Evolutionary conservation across 305 asterid species (phyloP), one percentile per base, ranked within the genome.

Genomic region (Fraxinus sp.): DNA sequence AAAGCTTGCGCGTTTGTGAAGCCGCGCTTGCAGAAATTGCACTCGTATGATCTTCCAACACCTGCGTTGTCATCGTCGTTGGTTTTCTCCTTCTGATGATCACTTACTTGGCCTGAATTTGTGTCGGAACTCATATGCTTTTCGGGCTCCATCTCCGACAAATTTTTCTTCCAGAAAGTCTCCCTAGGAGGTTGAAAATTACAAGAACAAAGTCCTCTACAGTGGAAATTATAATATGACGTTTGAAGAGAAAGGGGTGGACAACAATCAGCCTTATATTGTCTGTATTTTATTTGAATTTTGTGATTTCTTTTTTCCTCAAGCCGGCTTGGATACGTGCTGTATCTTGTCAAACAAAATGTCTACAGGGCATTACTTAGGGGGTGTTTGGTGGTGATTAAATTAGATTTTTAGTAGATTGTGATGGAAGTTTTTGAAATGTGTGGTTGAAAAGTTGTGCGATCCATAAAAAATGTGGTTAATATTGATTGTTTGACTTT

Each of bases 1-100:
- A 93, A 84, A 26, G 97, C 96, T 55, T 93, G 96, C 18, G 96
- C 97, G 87, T 91, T 93, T 0, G 97, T 93, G 83, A 93, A 93
- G 0, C 97, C 95, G 14, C 93, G 88, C 73, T 92, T 93, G 87
- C 97, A 93, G 76, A 88, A 92, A 49, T 80, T 84, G 86, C 97
- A 93, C 86, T 93, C 94, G 59, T 92, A 93, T 0, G 91, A 87
- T 71, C 92, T 76, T 7, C 91, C 90, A 0, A 77, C 32, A 0
- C 92, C 90, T 0, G 84, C 0, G 64, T 39, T 20, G 36, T 88
- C 92, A 2, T 86, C 91, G 77, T 14, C 59, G 64, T 37, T 77
- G 36, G 55, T 46, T 66, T 79, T 86, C 77, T 87, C 89, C 77
- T 75, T 72, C 14, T 74, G 62, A 7, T 79, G 14, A 22, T 7